phyloP scores from a whole-genome alignment of 768 basidiomycete genomes.

The Clavulina sp. region DNA sequence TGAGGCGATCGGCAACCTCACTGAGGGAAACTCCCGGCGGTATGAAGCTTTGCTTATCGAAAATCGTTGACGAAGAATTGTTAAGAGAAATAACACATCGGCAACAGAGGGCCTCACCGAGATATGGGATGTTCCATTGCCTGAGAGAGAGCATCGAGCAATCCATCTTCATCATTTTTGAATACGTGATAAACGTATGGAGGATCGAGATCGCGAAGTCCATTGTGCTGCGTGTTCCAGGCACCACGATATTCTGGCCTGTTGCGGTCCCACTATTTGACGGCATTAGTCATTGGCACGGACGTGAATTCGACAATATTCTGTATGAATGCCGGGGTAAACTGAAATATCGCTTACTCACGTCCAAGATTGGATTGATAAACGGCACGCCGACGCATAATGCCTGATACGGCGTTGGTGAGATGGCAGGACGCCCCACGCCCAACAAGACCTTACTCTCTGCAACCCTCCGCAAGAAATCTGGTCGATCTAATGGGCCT shows the following conservation, averaged over 20 bases:
- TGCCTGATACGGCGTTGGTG: conserved; percentile 10
- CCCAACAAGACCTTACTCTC: conserved; percentile 8
- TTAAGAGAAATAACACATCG: no score
- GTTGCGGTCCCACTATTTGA: conserved; percentile 11
- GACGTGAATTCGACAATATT: no score
- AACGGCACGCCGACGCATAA: conserved; percentile 16
- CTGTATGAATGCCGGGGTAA: not conserved
- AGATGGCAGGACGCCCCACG: conserved; percentile 4
- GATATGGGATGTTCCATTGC: conserved; percentile 13
- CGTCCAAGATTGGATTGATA: conserved; percentile 15
- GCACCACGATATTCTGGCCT: conserved; percentile 13
- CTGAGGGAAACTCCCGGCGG: not conserved
- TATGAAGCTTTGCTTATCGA: no score
- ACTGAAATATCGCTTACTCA: not conserved
- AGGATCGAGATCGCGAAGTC: conserved; percentile 10
- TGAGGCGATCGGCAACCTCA: conserved; percentile 1
- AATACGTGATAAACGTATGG: conserved; percentile 17
- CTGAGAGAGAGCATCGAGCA: conserved; percentile 8
- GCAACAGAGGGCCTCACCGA: no score
- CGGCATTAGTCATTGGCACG: no score
- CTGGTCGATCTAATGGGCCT: not conserved
- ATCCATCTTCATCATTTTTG: conserved; percentile 9
- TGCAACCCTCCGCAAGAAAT: conserved; percentile 1
- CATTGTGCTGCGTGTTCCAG: conserved; percentile 16
- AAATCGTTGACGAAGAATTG: no score